A percentile compares a stretch with the other conserved stretches of the same genome.
Evolutionary conservation across 2,329 filamentous ascomycete species (phyloP).

Genomic region (Teratosphaeria nubilosa): DNA sequence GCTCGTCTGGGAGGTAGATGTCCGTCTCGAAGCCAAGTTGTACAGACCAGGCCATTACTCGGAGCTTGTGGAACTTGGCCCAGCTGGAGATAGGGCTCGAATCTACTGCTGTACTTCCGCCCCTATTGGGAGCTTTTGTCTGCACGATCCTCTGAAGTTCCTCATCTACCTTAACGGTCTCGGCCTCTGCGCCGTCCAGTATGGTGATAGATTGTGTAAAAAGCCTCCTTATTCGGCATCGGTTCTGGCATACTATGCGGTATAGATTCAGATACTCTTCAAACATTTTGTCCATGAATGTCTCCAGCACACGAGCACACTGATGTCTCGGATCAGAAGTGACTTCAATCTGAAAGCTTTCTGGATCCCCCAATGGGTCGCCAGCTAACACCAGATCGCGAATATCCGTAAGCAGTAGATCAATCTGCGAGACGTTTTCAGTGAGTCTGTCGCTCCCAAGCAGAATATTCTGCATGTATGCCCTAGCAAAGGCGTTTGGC

Average conservation of each 20-base stretch:
- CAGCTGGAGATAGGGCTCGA: conserved; percentile 73
- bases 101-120: conserved; percentile 19
- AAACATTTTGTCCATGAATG: conserved; percentile 45
- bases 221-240: conserved; percentile 80
- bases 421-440: conserved; percentile 57
- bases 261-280: conserved; percentile 72
- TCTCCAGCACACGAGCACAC: conserved; percentile 64
- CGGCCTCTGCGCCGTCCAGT: conserved; percentile 74
- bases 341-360: conserved; percentile 67
- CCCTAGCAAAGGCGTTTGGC: conserved; percentile 73
- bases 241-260: conserved; percentile 77
- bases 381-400: conserved; percentile 63
- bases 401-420: conserved; percentile 72
- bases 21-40: conserved; percentile 92
- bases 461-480: conserved; percentile 40
- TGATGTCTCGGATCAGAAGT: conserved; percentile 63
- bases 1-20: conserved; percentile 76
- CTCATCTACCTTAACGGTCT: conserved; percentile 39
- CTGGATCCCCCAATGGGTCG: conserved; percentile 58
- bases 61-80: conserved; percentile 84
- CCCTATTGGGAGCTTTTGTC: background rate
- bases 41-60: conserved; percentile 74
- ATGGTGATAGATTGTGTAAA: conserved; percentile 73
- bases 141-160: conserved; percentile 6
- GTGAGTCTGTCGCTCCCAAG: conserved; percentile 64